A percentile compares a stretch with the other conserved stretches of the same genome.
Evolutionary conservation across 2,329 filamentous ascomycete genomes (phyloP).

Genomic region (Alternaria incomplexa): DNA sequence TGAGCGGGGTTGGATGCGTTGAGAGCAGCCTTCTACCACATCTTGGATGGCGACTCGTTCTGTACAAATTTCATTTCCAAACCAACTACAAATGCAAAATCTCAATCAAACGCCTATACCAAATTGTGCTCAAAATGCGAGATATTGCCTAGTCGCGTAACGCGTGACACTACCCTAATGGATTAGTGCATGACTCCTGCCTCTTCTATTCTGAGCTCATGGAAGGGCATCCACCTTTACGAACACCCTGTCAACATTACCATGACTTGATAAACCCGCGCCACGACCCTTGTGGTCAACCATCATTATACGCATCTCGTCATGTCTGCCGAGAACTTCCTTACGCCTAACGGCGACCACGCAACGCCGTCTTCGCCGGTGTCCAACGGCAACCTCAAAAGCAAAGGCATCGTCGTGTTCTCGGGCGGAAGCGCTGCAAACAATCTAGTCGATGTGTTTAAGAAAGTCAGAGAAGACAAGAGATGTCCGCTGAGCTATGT

Average conservation of each 20-base stretch:
- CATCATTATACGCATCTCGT: not conserved
- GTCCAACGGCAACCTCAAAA: conserved; percentile 32
- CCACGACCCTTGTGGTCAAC: conserved; percentile 22
- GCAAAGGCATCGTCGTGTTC: conserved; percentile 77
- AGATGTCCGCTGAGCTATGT: conserved; percentile 77
- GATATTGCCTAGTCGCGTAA: conserved; percentile 33
- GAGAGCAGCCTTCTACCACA: conserved; percentile 30
- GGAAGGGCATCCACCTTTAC: conserved; percentile 18
- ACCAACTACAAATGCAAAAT: conserved; percentile 15
- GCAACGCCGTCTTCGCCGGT: conserved; percentile 21
- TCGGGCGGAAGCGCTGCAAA: conserved; percentile 95
- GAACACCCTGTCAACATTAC: conserved; percentile 24
- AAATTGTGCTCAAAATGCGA: conserved; percentile 24
- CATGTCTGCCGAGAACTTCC: conserved; percentile 30
- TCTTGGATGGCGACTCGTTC: conserved; percentile 39
- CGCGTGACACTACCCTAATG: conserved; percentile 15
- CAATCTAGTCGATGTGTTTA: conserved; percentile 90
- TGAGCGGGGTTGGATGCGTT: conserved; percentile 8
- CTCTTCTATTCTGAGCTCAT: conserved; percentile 15
- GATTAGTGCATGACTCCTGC: conserved; percentile 38
- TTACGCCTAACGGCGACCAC: conserved; percentile 22
- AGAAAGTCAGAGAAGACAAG: conserved; percentile 64
- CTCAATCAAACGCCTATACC: not conserved
- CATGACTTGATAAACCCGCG: conserved; percentile 24
- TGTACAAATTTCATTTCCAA: conserved; percentile 38